Percentiles rank a stretch among this genome's conserved stretches.
These are phyloP conservation scores for Aspergillus thermomutatus DNA, from an alignment of 2,329 filamentous ascomycete species.

Conservation along the genomic window DNA sequence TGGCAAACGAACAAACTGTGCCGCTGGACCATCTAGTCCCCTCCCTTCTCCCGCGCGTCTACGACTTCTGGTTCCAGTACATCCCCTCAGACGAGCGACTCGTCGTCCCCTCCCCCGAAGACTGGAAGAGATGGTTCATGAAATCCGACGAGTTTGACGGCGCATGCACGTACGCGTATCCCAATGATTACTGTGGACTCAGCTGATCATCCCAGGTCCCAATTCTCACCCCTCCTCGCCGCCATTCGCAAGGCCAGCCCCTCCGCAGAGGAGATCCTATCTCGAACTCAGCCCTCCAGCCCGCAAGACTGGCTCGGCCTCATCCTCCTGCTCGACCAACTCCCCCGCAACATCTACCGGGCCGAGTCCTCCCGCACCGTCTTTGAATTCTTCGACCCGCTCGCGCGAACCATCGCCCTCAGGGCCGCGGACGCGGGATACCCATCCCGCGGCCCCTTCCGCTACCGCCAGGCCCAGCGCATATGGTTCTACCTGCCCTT, in stretches of 20 bases:
- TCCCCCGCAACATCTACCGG: conserved; percentile 61
- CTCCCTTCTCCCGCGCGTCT: not conserved
- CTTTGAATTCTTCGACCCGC: conserved; percentile 56
- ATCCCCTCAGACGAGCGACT: conserved; percentile 1
- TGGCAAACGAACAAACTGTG: not conserved
- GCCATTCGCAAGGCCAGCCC: not conserved
- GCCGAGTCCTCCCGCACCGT: conserved; percentile 44
- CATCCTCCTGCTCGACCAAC: conserved; percentile 60
- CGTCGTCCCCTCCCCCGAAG: not conserved
- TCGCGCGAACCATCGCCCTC: conserved; percentile 47
- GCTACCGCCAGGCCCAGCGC: conserved; percentile 38
- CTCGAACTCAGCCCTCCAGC: not conserved
- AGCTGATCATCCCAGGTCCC: not conserved
- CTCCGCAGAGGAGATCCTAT: not conserved
- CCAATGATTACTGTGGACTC: too few relatives aligned
- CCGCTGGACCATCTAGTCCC: not conserved
- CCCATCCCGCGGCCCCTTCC: conserved; percentile 28
- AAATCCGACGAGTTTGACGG: conserved; percentile 1
- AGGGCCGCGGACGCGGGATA: conserved; percentile 36
- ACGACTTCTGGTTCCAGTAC: conserved; percentile 8
- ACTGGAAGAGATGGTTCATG: conserved; percentile 4
- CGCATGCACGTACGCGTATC: conserved; percentile 3
- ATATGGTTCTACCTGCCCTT: conserved; percentile 60
- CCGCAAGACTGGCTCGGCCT: conserved; percentile 43
- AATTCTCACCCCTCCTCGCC: conserved; percentile 1